Evolutionary conservation across 768 basidiomycete genomes (phyloP), one percentile per base, ranked within the genome.

Genomic region (Rubroboletus satanas): DNA sequence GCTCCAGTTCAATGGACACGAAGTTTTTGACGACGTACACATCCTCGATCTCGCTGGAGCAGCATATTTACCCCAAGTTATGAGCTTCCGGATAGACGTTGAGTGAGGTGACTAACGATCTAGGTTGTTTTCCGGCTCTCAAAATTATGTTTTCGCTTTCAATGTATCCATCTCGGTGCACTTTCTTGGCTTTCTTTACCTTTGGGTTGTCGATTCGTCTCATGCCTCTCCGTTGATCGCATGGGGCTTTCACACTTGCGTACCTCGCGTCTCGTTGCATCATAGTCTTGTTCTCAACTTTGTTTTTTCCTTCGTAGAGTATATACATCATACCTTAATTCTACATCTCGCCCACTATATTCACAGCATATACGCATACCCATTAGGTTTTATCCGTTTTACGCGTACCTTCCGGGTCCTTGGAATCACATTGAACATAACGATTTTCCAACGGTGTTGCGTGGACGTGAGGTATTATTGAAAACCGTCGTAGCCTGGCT

Each of bases 31-130:
- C 60, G 94, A 96, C 71, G 85, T 94, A 36, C 81, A 88, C 70
- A 79, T 88, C 37, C 76, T 97, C 43, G 94, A 98, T 65, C 78
- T 96, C 33, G 90, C 91, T 5, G 90, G 88, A 10, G 82, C 85
- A 5, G 93, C 91, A 36, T 97, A 95, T 72, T 74, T 96, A 21
- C 92, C 93, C 0, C 93, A 96, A 68, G 90, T 93, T 10, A 91
- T 88, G 57, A 85, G 85, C 68, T 88, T 87, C 65, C 76, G 73
- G 32, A 79, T 89, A 62, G 83, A 85, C 41, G 66, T 75, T 1
- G 56, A 57, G 18, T 71, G 49, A 66, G 35, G 55, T 39, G 52
- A 51, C 28, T 15, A 2, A 46, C 23, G 44, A 28, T 47, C 21
- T 36, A 39, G 42, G 26, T 32, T 4, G 4, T 33, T 14, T 50